Evolutionary conservation across 176 grass and related monocot genomes (phyloP), one percentile per base, ranked within the genome.

Genomic region (Zoysia japonica): DNA sequence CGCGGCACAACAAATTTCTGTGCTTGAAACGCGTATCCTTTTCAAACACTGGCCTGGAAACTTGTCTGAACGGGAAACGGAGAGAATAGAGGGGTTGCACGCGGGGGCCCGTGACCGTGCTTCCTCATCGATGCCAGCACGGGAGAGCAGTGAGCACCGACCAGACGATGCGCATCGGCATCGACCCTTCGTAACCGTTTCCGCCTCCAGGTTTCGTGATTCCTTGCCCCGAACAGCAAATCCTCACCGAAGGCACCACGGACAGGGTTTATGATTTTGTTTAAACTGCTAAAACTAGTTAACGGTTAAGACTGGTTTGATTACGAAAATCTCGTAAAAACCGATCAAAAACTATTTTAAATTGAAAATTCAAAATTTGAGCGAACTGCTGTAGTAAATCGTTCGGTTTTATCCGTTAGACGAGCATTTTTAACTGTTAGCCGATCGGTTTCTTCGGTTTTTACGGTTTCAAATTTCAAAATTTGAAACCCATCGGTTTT

Each of bases 71-170:
- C 20, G 9, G 59, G 59, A 11, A 61, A 61, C 59, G 20, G 16
- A n/a, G n/a, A 55, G 35, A 61, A 28, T 17, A 43, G 15, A 0
- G 7, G 15, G 5, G 47, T 48, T 4, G 20, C 67, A 1, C 5
- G 17, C n/a, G 17, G 35, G 67, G 67, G 2, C 67, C 19, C 47
- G 47, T 14, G 9, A 12, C 5, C 12, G 14, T n/a, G 35, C 37
- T 72, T 59, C 71, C 71, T 19, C 9, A 12, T 45, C 11, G 53
- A 75, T 59, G 53, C 53, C 72, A 75, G 10, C 39, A 57, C 52
- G 53, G 8, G 37, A 17, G 0, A 49, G 45, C 1, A 47, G 28
- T 28, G 67, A 11, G 19, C 67, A 70, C 68, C 68, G 19, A 49
- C 45, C 47, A 71, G 7, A 13, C 47, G 68, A 62, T 35, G 15